Conservation (phyloP, 768 basidiomycete species). For the Kwoniella dejecticola region DNA sequence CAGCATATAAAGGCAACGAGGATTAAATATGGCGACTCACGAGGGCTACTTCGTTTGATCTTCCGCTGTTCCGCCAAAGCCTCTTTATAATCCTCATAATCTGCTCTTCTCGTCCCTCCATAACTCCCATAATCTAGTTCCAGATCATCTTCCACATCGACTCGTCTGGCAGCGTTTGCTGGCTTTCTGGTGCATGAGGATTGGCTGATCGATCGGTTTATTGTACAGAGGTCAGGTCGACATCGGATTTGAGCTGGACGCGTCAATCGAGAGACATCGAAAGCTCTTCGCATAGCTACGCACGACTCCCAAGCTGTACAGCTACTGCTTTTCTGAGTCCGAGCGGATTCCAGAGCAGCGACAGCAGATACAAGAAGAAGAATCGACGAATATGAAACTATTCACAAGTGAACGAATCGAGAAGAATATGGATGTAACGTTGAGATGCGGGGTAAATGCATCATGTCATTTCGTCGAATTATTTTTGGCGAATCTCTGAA, state of each 20-base stretch:
- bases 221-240: conserved; percentile 18
- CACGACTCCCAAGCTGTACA: too few species aligned
- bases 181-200: background rate
- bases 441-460: conserved; percentile 3
- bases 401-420: too few species aligned
- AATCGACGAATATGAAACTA: too few species aligned
- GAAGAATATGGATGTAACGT: background rate
- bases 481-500: background rate
- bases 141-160: background rate
- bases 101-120: background rate
- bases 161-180: background rate
- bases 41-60: background rate
- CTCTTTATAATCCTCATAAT: conserved; percentile 21
- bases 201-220: conserved; percentile 7
- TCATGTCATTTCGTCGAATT: background rate
- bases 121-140: background rate
- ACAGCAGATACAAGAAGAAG: background rate
- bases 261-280: conserved; percentile 32
- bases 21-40: background rate
- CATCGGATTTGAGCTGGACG: conserved; percentile 32
- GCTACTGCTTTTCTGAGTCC: too few species aligned
- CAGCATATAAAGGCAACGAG: background rate
- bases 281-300: conserved; percentile 12
- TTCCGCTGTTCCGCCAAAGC: conserved; percentile 4
- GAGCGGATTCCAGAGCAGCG: too few species aligned